Conservation (phyloP, 2,329 filamentous ascomycete species). For the Apiospora sp. region DNA sequence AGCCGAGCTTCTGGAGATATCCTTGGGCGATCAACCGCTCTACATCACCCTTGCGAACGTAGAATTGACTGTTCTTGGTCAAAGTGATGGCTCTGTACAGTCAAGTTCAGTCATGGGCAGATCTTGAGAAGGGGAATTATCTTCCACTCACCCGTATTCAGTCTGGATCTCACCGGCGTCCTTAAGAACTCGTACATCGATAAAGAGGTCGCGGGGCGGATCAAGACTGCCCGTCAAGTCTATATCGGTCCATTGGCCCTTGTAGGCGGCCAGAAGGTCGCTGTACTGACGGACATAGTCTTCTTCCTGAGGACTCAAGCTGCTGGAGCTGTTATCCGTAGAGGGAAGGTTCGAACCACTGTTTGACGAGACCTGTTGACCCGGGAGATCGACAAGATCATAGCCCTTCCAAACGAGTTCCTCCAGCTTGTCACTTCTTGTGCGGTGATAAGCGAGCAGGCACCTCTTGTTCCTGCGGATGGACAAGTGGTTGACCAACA, state of each 20-base stretch:
- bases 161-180: conserved; percentile 99
- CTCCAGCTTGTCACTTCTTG: conserved; percentile 89
- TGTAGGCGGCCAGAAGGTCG: conserved; percentile 93
- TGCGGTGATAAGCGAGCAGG: conserved; percentile 91
- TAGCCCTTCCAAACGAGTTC: conserved; percentile 91
- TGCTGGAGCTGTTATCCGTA: conserved; percentile 69
- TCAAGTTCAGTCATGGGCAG: conserved; percentile 11
- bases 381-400: conserved; percentile 78
- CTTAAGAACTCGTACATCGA: conserved; percentile 94
- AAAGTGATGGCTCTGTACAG: conserved; percentile 82
- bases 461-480: conserved; percentile 98
- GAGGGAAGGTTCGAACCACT: conserved; percentile 46
- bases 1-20: conserved; percentile 90
- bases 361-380: conserved; percentile 57
- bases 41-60: conserved; percentile 93
- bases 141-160: conserved; percentile 83
- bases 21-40: conserved; percentile 93
- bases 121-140: conserved; percentile 22
- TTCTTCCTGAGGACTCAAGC: conserved; percentile 92
- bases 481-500: conserved; percentile 92
- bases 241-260: conserved; percentile 98
- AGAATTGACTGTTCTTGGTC: conserved; percentile 98
- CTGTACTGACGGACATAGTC: conserved; percentile 94
- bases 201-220: conserved; percentile 93
- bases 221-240: conserved; percentile 94